phyloP scores from a whole-genome alignment of 176 grass and related monocot genomes.

The Raddia distichophylla region DNA sequence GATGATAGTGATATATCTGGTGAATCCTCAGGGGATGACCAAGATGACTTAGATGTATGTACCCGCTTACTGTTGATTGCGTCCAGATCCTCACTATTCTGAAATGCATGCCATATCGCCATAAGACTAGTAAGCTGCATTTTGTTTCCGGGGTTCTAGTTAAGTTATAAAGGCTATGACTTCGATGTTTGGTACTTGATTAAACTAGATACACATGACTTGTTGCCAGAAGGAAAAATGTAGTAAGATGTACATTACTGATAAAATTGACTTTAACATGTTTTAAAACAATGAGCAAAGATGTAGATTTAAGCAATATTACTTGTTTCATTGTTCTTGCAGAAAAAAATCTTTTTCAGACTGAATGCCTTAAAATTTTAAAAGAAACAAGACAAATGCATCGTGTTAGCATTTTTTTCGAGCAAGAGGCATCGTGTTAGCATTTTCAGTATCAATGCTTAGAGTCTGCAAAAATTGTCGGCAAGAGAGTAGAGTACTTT shows the following conservation, averaged over 20 bases:
- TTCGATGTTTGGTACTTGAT: not conserved
- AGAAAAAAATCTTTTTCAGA: not conserved
- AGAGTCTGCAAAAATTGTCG: too few species aligned
- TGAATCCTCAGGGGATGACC: conserved; percentile 59
- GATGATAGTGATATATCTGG: conserved; percentile 59
- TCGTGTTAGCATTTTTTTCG: not conserved
- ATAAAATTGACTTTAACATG: not conserved
- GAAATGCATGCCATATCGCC: conserved; percentile 3
- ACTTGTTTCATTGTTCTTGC: not conserved
- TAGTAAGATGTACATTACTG: not conserved
- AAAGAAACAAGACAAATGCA: not conserved
- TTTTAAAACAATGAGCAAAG: not conserved
- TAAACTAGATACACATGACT: not conserved
- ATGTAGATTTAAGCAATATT: not conserved
- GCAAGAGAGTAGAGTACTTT: not conserved
- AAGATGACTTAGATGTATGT: conserved; percentile 63
- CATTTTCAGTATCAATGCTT: not conserved
- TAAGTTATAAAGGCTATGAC: not conserved
- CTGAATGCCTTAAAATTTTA: conserved; percentile 21
- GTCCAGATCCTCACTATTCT: not conserved
- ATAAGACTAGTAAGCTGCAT: not conserved
- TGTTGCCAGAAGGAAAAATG: not conserved
- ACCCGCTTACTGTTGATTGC: not conserved
- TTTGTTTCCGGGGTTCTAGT: not conserved
- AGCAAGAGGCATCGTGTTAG: not conserved